Percentiles rank a stretch among this genome's conserved stretches.
phyloP scores from a whole-genome alignment of 108 stramenopile species.

The Epithemia pelagica region DNA sequence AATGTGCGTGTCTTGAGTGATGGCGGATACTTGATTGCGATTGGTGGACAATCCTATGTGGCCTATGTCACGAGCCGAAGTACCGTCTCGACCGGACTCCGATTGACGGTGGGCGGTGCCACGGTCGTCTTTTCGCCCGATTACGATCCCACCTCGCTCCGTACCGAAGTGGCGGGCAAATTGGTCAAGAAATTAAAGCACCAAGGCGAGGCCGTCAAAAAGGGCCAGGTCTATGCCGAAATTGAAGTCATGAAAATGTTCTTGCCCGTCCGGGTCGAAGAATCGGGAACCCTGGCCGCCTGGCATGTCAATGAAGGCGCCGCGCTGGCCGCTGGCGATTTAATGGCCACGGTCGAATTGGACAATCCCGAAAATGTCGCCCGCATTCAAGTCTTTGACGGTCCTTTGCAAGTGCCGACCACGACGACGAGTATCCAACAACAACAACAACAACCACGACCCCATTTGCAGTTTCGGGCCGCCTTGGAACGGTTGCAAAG shows the following conservation, averaged over 20 bases:
- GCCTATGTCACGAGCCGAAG: constrained; percentile 81
- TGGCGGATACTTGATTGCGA: constrained; percentile 92
- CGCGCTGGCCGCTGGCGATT: constrained; percentile 84
- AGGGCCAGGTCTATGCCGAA: constrained; percentile 91
- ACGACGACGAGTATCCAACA: constrained; percentile 9
- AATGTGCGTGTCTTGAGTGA: constrained; percentile 90
- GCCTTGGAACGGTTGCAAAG: constrained; percentile 64
- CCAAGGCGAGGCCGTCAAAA: constrained; percentile 85
- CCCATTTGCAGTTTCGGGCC: constrained; percentile 72
- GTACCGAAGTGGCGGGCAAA: constrained; percentile 95
- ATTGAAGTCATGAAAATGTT: constrained; percentile 99
- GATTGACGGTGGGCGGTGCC: constrained; percentile 79
- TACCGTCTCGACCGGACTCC: constrained; percentile 75
- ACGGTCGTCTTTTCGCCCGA: constrained; percentile 93
- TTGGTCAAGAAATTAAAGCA: constrained; percentile 91
- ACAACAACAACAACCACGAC: constrained; percentile 29
- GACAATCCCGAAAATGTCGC: constrained; percentile 93
- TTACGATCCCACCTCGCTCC: constrained; percentile 93
- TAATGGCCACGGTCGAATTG: constrained; percentile 86
- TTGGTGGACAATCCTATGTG: constrained; percentile 85
- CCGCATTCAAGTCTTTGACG: constrained; percentile 61
- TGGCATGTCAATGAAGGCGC: constrained; percentile 90
- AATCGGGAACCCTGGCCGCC: constrained; percentile 76
- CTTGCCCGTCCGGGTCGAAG: constrained; percentile 96
- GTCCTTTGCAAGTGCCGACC: constrained; percentile 43